phyloP scores from a whole-genome alignment of 495 filamentous ascomycete genomes.

The Penicillium alfredii region DNA sequence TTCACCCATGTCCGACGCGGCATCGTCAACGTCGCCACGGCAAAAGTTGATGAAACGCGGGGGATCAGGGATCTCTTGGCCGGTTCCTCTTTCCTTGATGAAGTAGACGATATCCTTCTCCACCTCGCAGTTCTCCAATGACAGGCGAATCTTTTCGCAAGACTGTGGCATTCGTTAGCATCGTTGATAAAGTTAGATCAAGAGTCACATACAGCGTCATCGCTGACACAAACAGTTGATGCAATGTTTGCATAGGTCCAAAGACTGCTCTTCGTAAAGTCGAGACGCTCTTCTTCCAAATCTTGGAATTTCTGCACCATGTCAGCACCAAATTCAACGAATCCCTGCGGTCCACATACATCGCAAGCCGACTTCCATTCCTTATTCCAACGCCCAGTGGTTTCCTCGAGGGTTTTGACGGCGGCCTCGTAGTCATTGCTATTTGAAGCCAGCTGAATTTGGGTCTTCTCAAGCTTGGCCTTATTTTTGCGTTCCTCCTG shows the following conservation, averaged over 20 bases:
- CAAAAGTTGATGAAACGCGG: slow-evolving; percentile 99
- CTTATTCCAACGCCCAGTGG: slow-evolving; percentile 90
- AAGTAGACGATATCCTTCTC: slow-evolving; percentile 90
- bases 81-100: slow-evolving; percentile 85
- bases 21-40: slow-evolving; percentile 80
- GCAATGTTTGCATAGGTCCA: slow-evolving; percentile 98
- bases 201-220: slow-evolving; percentile 64
- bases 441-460: slow-evolving; percentile 83
- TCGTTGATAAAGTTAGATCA: background rate
- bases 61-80: slow-evolving; percentile 94
- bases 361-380: slow-evolving; percentile 98
- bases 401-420: slow-evolving; percentile 90
- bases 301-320: slow-evolving; percentile 85
- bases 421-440: slow-evolving; percentile 91
- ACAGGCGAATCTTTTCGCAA: slow-evolving; percentile 94
- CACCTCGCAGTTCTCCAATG: slow-evolving; percentile 91
- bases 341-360: slow-evolving; percentile 32
- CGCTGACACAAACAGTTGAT: slow-evolving; percentile 97
- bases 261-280: slow-evolving; percentile 93
- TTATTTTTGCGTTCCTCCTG: slow-evolving; percentile 99
- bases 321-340: background rate
- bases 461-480: slow-evolving; percentile 96
- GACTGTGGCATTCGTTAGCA: slow-evolving; percentile 45
- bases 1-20: slow-evolving; percentile 74
- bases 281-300: slow-evolving; percentile 92